Evolutionary conservation across 257 asterid species (phyloP).

Genomic region (Cordia subcordata): DNA sequence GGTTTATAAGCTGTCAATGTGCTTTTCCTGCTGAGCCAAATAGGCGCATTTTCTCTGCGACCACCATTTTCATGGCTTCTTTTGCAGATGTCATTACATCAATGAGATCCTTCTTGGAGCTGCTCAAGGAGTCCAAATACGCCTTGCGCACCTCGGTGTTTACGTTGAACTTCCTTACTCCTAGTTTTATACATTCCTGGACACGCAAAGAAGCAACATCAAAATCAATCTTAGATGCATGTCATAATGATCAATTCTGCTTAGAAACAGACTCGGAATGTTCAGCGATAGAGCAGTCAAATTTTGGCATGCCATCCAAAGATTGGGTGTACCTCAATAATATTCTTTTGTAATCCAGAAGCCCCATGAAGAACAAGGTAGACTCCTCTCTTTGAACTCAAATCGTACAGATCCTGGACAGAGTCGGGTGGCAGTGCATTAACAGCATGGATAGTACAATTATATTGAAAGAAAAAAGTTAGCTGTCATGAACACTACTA

Average conservation of each 20-base stretch:
- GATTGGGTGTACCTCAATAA: slow-evolving; percentile 50
- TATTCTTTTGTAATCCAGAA: slow-evolving; percentile 78
- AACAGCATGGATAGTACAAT: background rate
- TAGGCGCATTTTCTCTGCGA: slow-evolving; percentile 83
- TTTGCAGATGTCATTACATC: slow-evolving; percentile 68
- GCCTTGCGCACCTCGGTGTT: slow-evolving; percentile 94
- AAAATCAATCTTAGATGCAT: background rate
- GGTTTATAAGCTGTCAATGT: slow-evolving; percentile 1
- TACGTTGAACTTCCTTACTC: slow-evolving; percentile 90
- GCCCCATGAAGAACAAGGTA: slow-evolving; percentile 95
- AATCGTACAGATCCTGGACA: slow-evolving; percentile 62
- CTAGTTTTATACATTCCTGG: slow-evolving; percentile 76
- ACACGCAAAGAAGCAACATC: background rate
- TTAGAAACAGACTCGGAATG: background rate
- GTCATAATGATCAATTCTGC: background rate
- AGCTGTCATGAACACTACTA: too few species aligned
- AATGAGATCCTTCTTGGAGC: slow-evolving; percentile 59
- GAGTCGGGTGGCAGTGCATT: slow-evolving; percentile 1
- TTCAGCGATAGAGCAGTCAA: too few species aligned
- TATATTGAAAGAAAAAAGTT: background rate
- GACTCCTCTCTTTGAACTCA: slow-evolving; percentile 69
- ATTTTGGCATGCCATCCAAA: slow-evolving; percentile 1
- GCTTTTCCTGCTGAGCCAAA: slow-evolving; percentile 95
- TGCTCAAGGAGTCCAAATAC: slow-evolving; percentile 55
- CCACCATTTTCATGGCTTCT: slow-evolving; percentile 86